Percentiles rank a stretch among this genome's conserved stretches.
Conservation (phyloP, 805 yeast genomes). For the Kurtzmaniella fragi region DNA sequence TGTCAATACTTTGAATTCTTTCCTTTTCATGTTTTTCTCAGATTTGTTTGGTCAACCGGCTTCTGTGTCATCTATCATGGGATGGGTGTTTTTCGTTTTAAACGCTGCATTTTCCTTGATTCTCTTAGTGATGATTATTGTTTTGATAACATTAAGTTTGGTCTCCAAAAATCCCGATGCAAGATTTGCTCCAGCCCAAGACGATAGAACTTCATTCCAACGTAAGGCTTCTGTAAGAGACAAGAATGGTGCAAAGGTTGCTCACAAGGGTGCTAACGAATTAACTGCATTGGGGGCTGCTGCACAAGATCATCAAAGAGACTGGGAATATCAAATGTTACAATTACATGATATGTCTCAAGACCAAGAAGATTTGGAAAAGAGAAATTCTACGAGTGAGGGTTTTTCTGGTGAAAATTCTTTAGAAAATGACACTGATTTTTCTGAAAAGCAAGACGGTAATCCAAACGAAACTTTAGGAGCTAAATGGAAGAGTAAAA, state of each 20-base stretch:
- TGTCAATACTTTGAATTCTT: constrained; percentile 73
- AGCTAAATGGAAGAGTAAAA: constrained; percentile 37
- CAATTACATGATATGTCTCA: constrained; percentile 31
- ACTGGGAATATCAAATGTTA: constrained; percentile 69
- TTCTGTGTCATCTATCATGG: constrained; percentile 80
- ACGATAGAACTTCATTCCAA: constrained; percentile 90
- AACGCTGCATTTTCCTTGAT: constrained; percentile 86
- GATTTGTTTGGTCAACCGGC: constrained; percentile 78
- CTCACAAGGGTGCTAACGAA: constrained; percentile 35
- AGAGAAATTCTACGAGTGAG: background rate
- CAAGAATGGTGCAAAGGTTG: constrained; percentile 21
- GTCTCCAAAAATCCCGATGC: constrained; percentile 85
- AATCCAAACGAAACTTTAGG: constrained; percentile 23
- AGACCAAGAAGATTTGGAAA: background rate
- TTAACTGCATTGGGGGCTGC: constrained; percentile 72
- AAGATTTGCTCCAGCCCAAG: constrained; percentile 81
- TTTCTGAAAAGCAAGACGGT: constrained; percentile 4
- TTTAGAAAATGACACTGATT: constrained; percentile 5
- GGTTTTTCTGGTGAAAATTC: constrained; percentile 7
- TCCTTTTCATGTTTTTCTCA: constrained; percentile 81
- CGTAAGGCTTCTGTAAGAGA: constrained; percentile 31
- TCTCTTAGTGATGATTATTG: constrained; percentile 64
- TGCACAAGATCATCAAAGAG: constrained; percentile 73
- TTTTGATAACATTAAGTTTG: constrained; percentile 56
- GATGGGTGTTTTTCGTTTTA: constrained; percentile 80